These are phyloP conservation scores for Luzula sylvatica DNA, from an alignment of 176 grass and related monocot genomes.

Conservation along the genomic window DNA sequence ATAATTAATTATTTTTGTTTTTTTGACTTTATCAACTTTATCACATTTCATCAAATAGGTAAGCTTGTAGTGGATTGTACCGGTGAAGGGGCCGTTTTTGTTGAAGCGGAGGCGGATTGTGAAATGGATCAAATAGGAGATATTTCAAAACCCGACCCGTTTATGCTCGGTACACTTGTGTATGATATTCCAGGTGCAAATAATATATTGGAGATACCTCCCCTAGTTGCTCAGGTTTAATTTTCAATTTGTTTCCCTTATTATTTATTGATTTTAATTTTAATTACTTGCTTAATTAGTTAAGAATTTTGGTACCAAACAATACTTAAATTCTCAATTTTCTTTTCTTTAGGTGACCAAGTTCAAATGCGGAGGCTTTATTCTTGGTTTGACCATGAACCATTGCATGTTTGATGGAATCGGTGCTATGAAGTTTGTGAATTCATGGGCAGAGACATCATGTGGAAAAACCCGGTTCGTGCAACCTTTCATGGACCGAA, in stretches of 20 bases:
- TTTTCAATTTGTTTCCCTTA: not conserved
- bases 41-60: no score
- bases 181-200: constrained; percentile 58
- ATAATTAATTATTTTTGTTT: no score
- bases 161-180: constrained; percentile 53
- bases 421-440: constrained; percentile 76
- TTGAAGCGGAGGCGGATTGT: constrained; percentile 46
- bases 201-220: constrained; percentile 59
- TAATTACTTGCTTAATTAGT: not conserved
- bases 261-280: not conserved
- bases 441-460: constrained; percentile 72
- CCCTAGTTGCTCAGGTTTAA: constrained; percentile 49
- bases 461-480: constrained; percentile 25
- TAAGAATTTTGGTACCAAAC: not conserved
- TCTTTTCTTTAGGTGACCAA: constrained; percentile 43
- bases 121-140: constrained; percentile 48
- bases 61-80: constrained; percentile 57
- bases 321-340: not conserved
- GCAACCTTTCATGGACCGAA: constrained; percentile 37
- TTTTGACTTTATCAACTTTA: no score
- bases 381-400: constrained; percentile 64
- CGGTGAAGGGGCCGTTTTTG: constrained; percentile 56
- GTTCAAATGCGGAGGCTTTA: constrained; percentile 60
- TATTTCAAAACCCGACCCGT: constrained; percentile 38
- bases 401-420: constrained; percentile 88